Evolutionary conservation across 2,329 filamentous ascomycete genomes (phyloP), one percentile per base, ranked within the genome.

Genomic region (Nemania sp.): DNA sequence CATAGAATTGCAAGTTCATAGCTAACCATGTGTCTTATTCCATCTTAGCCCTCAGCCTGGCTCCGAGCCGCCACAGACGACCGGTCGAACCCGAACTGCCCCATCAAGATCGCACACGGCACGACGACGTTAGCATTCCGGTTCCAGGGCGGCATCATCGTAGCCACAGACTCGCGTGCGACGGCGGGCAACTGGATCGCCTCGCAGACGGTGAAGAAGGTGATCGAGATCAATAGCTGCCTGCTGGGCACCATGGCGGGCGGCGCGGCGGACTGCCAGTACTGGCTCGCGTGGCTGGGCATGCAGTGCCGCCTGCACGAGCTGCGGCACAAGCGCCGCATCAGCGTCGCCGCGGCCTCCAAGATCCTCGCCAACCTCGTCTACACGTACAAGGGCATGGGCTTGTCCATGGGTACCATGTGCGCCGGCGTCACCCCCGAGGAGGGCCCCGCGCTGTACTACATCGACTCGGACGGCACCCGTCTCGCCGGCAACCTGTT

Each of bases 251-350:
- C 96, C 75, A 97, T 99, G 95, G 96, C 96, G 71, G 96, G 96
- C 82, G 96, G 96, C 83, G 96, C 96, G 79, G 96, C 96, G 82
- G 96, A 99, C 84, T 99, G 96, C 83, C 96, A 98, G 89, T 98
- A 98, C 88, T 99, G 96, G 96, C 92, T 99, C 73, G 94, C 94
- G 78, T 99, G 97, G 87, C 89, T 99, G 73, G 96, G 95, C 78
- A 97, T 98, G 92, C 94, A 99, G 87, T 99, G 96, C 86, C 94
- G 96, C 68, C 92, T 99, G 73, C 95, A 99, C 86, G 96, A 99
- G 86, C 94, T 99, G 77, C 93, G 96, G 74, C 95, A 99, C 88
- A 99, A 99, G 88, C 93, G 94, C 81, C 93, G 96, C 80, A 99
- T 99, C 85, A 96, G 93, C 69, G 96, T 99, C 72, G 95, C 96